These are phyloP conservation scores for Phytophthora gonapodyides DNA, from an alignment of 352 stramenopile genomes.

Conservation along the genomic window DNA sequence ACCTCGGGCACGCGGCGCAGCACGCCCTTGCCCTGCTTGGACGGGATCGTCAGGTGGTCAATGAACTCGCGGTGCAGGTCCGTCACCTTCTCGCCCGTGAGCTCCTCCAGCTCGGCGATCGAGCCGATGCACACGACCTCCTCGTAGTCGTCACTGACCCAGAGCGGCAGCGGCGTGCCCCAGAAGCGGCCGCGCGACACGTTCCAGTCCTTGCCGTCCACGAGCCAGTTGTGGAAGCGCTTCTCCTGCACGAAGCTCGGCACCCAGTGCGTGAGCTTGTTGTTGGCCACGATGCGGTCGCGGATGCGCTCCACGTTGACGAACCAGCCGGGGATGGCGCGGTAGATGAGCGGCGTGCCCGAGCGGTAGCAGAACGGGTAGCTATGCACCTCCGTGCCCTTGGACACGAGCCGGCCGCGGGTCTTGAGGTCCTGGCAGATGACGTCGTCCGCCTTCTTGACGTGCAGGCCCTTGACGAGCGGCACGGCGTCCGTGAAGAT, in stretches of 20 bases:
- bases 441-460: conserved; percentile 98
- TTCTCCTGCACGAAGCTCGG: conserved; percentile 97
- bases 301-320: conserved; percentile 98
- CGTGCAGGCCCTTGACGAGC: conserved; percentile 94
- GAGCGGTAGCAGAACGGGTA: conserved; percentile 99
- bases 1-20: conserved; percentile 91
- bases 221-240: conserved; percentile 99
- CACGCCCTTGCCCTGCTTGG: conserved; percentile 89
- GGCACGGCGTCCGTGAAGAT: conserved; percentile 94
- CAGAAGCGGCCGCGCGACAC: conserved; percentile 99
- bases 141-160: conserved; percentile 97
- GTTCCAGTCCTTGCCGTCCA: conserved; percentile 99
- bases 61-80: conserved; percentile 99
- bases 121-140: conserved; percentile 98
- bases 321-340: conserved; percentile 99
- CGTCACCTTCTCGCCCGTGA: conserved; percentile 91
- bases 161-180: conserved; percentile 99
- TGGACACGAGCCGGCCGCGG: conserved; percentile 95
- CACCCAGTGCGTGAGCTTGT: conserved; percentile 88
- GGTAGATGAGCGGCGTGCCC: conserved; percentile 99
- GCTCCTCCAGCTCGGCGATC: conserved; percentile 95
- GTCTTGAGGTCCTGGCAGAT: conserved; percentile 97
- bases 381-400: conserved; percentile 97
- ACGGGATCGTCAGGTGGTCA: conserved; percentile 98
- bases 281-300: conserved; percentile 93